Conservation (phyloP, 345 rosid genomes). For the Isatis tinctoria region DNA sequence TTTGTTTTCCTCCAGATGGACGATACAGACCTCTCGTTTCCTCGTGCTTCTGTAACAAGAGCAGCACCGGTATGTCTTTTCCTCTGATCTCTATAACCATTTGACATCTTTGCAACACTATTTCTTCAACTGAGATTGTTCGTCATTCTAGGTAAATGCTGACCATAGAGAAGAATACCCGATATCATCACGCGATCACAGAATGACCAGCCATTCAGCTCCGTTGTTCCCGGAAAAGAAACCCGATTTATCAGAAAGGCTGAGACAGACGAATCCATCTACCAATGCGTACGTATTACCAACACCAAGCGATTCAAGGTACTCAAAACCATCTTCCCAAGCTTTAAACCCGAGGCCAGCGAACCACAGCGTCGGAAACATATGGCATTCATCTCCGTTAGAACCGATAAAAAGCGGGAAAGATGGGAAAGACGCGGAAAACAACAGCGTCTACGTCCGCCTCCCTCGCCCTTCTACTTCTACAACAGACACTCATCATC, state of each 20-base stretch:
- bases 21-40: slow-evolving; percentile 48
- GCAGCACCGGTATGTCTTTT: slow-evolving; percentile 44
- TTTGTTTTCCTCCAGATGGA: slow-evolving; percentile 53
- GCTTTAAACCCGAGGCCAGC: slow-evolving; percentile 41
- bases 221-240: slow-evolving; percentile 79
- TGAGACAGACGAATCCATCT: slow-evolving; percentile 51
- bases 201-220: slow-evolving; percentile 72
- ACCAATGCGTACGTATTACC: slow-evolving; percentile 73
- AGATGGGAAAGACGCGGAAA: slow-evolving; percentile 32
- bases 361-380: slow-evolving; percentile 37
- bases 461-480: slow-evolving; percentile 60
- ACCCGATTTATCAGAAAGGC: slow-evolving; percentile 53
- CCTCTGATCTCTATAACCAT: neutral
- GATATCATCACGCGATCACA: slow-evolving; percentile 40
- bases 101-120: neutral
- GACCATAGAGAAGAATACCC: slow-evolving; percentile 52
- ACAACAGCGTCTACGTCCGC: slow-evolving; percentile 35
- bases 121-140: neutral
- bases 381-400: slow-evolving; percentile 86
- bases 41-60: slow-evolving; percentile 40
- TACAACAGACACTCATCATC: slow-evolving; percentile 40
- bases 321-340: slow-evolving; percentile 35
- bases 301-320: slow-evolving; percentile 60
- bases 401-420: slow-evolving; percentile 63
- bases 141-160: slow-evolving; percentile 32